A percentile compares a stretch with the other conserved stretches of the same genome.
phyloP scores from a whole-genome alignment of 495 filamentous ascomycete species.

The Penicillium crystallinum region DNA sequence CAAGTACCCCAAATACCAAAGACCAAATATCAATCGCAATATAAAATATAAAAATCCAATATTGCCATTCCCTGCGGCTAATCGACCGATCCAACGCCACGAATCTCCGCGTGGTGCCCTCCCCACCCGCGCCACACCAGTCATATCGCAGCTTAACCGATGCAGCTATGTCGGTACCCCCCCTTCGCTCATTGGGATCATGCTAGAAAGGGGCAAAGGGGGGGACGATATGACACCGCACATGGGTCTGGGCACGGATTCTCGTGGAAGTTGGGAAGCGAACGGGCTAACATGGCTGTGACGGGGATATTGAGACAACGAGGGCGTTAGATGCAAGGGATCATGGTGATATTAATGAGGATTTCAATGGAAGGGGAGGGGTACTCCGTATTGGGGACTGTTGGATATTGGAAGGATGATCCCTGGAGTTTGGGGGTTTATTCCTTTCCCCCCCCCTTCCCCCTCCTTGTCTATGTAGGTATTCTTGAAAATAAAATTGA shows the following conservation, averaged over 20 bases:
- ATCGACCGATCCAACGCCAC: slow-evolving; percentile 13
- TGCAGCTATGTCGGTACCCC: slow-evolving; percentile 5
- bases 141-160: slow-evolving; percentile 21
- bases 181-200: not conserved
- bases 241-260: slow-evolving; percentile 5
- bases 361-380: no score
- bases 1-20: no score
- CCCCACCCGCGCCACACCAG: slow-evolving; percentile 21
- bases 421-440: no score
- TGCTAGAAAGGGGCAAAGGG: not conserved
- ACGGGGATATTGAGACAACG: slow-evolving; percentile 9
- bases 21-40: no score
- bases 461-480: no score
- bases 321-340: slow-evolving; percentile 21
- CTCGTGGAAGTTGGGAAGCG: slow-evolving; percentile 10
- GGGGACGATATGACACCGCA: slow-evolving; percentile 14
- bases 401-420: no score
- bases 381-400: no score
- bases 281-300: slow-evolving; percentile 8
- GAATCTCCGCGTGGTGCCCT: slow-evolving; percentile 11
- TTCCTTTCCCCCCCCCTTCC: no score
- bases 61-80: no score
- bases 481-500: no score
- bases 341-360: no score
- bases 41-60: no score